phyloP scores from a whole-genome alignment of 305 asterid species.

The Solanum hybrid region DNA sequence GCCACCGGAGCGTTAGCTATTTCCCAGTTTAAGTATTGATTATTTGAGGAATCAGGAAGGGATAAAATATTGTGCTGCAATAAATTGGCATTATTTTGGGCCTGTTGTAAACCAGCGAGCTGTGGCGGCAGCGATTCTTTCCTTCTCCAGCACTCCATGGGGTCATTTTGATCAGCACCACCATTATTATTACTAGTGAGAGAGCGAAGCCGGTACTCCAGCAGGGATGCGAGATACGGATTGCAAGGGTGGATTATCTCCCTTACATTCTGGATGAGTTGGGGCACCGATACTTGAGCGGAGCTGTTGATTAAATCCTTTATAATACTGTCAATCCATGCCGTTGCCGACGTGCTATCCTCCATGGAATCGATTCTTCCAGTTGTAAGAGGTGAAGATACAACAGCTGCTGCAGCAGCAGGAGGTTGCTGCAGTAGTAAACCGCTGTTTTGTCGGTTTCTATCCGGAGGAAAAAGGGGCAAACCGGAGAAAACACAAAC shows the following conservation, averaged over 20 bases:
- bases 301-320: conserved; percentile 75
- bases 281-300: conserved; percentile 63
- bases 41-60: neutral
- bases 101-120: neutral
- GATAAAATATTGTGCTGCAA: neutral
- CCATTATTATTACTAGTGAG: conserved; percentile 20
- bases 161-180: neutral
- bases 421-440: conserved; percentile 12
- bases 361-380: conserved; percentile 25
- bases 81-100: neutral
- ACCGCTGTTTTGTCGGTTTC: conserved; percentile 18
- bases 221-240: conserved; percentile 75
- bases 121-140: conserved; percentile 11
- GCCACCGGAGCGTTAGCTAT: neutral
- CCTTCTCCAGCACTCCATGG: conserved; percentile 12
- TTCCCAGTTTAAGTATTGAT: conserved; percentile 2
- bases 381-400: neutral
- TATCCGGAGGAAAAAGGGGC: conserved; percentile 78
- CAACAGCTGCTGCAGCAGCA: conserved; percentile 10
- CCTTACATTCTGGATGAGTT: conserved; percentile 81
- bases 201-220: conserved; percentile 75
- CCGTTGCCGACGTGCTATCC: conserved; percentile 34
- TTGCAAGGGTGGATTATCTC: conserved; percentile 88
- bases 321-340: conserved; percentile 88
- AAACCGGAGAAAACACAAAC: conserved; percentile 84